Percentiles rank a stretch among this genome's conserved stretches.
Conservation (phyloP, 306 rosid genomes). For the Lathyrus oleraceus region DNA sequence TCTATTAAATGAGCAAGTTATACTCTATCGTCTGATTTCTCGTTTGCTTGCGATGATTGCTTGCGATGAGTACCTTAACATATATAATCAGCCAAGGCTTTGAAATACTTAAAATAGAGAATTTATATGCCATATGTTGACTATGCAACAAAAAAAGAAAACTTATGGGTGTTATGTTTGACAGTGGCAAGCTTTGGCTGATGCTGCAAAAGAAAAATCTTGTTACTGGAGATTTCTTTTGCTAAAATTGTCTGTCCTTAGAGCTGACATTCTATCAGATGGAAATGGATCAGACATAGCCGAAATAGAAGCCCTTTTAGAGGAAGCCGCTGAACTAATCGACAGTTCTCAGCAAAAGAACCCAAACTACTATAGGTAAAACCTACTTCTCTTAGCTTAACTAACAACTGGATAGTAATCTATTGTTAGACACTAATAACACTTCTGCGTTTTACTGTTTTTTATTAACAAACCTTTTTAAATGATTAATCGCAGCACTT, state of each 20-base stretch:
- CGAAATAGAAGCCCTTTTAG: conserved; percentile 78
- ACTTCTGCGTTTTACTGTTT: neutral
- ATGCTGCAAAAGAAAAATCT: conserved; percentile 71
- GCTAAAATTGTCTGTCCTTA: conserved; percentile 73
- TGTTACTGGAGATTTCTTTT: conserved; percentile 93
- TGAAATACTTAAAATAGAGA: too few relatives aligned
- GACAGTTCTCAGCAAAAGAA: conserved; percentile 63
- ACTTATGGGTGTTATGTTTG: conserved; percentile 37
- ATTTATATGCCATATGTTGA: too few relatives aligned
- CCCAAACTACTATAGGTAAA: conserved; percentile 85
- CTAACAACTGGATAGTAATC: neutral
- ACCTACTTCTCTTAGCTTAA: conserved; percentile 8
- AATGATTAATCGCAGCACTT: conserved; percentile 64
- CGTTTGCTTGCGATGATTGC: conserved; percentile 21
- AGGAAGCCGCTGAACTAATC: conserved; percentile 98
- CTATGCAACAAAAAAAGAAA: neutral
- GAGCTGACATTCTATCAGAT: conserved; percentile 78
- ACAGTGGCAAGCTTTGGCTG: conserved; percentile 93
- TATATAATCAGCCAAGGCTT: neutral
- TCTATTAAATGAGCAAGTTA: conserved; percentile 8
- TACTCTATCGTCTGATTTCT: neutral
- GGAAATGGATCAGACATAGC: conserved; percentile 66
- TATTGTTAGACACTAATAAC: neutral
- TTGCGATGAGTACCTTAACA: neutral
- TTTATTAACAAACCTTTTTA: conserved; percentile 15